These are phyloP conservation scores for Aegilops bicornis DNA, from an alignment of 176 grass and related monocot genomes.

Conservation along the genomic window DNA sequence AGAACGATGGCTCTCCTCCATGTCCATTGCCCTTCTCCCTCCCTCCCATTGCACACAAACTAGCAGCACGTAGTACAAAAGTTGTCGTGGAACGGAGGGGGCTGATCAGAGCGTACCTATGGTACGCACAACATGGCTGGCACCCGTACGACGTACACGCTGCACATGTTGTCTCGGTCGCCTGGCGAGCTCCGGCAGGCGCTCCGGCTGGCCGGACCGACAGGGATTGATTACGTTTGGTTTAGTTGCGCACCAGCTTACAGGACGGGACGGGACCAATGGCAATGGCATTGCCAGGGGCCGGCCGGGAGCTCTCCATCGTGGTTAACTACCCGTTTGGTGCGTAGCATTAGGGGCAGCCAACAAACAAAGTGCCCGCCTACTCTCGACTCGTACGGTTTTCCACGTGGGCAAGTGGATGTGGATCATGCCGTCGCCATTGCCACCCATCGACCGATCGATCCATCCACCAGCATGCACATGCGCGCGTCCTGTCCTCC, in stretches of 20 bases:
- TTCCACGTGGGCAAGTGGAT: neutral
- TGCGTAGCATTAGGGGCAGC: constrained; percentile 8
- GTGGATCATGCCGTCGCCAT: neutral
- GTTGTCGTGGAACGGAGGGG: neutral
- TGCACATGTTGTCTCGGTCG: too few species aligned
- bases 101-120: too few species aligned
- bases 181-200: too few species aligned
- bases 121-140: too few species aligned
- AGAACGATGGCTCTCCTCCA: neutral
- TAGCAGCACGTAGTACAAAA: neutral
- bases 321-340: constrained; percentile 25
- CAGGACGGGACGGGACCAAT: neutral
- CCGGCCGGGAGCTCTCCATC: neutral
- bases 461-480: neutral
- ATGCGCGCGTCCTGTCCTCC: neutral
- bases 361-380: neutral
- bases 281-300: neutral
- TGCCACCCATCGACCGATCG: neutral
- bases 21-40: too few species aligned
- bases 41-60: too few species aligned
- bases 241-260: neutral
- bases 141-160: too few species aligned
- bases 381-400: neutral
- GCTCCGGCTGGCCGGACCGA: neutral
- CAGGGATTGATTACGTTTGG: constrained; percentile 6